Base-by-base conservation (phyloP, 345 rosid species). In the Dovyalis caffra region DNA sequence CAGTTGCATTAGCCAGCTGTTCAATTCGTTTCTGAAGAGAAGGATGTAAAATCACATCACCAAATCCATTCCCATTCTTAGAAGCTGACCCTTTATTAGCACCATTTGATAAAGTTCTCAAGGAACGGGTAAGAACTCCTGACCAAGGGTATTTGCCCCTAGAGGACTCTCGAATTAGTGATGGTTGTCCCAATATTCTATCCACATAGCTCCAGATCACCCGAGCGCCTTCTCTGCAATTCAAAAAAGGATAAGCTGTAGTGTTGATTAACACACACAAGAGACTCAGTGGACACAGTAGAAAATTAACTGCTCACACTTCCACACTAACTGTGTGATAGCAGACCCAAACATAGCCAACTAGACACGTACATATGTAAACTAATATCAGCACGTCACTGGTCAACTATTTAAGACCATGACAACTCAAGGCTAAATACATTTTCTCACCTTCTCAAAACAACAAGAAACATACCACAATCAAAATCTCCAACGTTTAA, bases 121-220 rank as follows among this genome's bases (percentile, higher is more conserved):
- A 71, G 51, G 67, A 62, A 73, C 92, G 92, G 43, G 91, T 78
- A 76, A 78, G 33, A 37, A 83, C 37, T 62, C 98, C 96, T 38
- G 98, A 92, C 99, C 99, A 95, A 82, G 99, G 99, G 74, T 95
- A 95, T 70, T 91, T 95, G 72, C 99, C 97, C 74, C 96, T 85
- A n/a, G 99, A 95, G 7, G 99, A 95, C 82, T 95, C 99, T 83
- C 99, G 86, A 68, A 95, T 91, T 33, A 95, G 87, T n/a, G 98
- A 91, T 68, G 99, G 99, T 78, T 93, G 99, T 43, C 99, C 99
- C 82, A 95, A 81, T 83, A 95, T 86, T 85, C 99, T 90, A 83
- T 95, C 98, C 40, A 95, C 96, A 14, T 95, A 95, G 79, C 99
- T 88, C 99, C 99, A 95, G 38, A 95, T 84, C 81, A 95, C 99